Evolutionary conservation across 306 rosid genomes (phyloP).

Genomic region (Sindora glabra): DNA sequence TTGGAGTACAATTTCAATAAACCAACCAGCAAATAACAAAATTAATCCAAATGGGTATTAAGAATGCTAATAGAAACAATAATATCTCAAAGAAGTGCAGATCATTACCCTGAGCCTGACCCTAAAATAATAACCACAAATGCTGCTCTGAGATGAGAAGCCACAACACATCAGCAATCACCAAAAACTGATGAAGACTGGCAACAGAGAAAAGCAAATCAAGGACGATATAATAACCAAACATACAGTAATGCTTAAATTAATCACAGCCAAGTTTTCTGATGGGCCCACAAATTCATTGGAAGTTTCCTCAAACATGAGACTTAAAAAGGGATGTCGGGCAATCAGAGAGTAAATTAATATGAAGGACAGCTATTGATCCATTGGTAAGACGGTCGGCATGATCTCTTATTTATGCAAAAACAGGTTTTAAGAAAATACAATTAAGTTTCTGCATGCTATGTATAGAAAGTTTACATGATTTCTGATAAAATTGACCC

Average conservation of each 20-base stretch:
- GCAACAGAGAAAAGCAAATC: constrained; percentile 6
- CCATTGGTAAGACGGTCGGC: constrained; percentile 4
- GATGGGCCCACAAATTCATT: constrained; percentile 34
- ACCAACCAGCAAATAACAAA: not conserved
- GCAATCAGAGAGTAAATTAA: constrained; percentile 9
- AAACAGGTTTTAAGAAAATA: not conserved
- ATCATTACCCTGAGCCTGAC: not conserved
- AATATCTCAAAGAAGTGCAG: not conserved
- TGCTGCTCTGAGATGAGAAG: not conserved
- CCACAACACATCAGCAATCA: constrained; percentile 9
- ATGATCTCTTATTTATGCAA: not conserved
- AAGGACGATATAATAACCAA: not conserved
- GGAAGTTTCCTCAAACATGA: too few relatives aligned
- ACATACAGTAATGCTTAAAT: constrained; percentile 7
- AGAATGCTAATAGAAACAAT: not conserved
- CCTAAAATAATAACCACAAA: constrained; percentile 18
- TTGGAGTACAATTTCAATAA: not conserved
- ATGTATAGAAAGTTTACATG: not conserved
- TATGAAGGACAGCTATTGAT: constrained; percentile 29
- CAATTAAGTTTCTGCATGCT: not conserved
- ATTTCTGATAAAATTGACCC: constrained; percentile 1
- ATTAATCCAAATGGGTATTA: constrained; percentile 3
- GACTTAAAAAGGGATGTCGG: constrained; percentile 2
- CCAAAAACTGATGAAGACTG: constrained; percentile 21
- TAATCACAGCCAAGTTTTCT: constrained; percentile 17